Evolutionary conservation across 2,329 filamentous ascomycete genomes (phyloP), one percentile per base, ranked within the genome.

Genomic region (Colletotrichum echinochloae): DNA sequence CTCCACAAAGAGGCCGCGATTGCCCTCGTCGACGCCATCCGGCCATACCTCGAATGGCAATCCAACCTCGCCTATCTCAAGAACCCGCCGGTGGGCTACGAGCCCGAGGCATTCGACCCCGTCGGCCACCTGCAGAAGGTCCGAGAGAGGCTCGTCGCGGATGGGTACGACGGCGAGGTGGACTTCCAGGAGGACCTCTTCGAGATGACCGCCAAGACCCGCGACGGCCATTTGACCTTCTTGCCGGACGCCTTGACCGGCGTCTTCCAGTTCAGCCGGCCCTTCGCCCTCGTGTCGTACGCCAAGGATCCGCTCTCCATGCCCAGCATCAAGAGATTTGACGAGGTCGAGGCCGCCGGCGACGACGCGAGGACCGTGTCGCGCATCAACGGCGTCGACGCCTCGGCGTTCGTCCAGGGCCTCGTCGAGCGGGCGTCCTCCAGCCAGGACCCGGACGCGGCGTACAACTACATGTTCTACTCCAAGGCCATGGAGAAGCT

Each of bases 31-130:
- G 74, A 79, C 49, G 79, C 79, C 48, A 74, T 83, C 49, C 77
- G 78, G 63, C 79, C 81, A 3, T 85, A 83, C 49, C 75, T 83
- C 1, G 79, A 84, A 57, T 87, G 83, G 77, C 85, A 87, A 73
- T 85, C 82, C 39, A 83, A 82, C 3, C 75, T 83, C 12, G 82
- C 82, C 9, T 84, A 81, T 72, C 79, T 87, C 41, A 85, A 85
- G 71, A 78, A 85, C 59, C 88, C 88, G 2, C 88, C 88, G 0
- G 65, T 79, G 14, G 80, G 79, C 14, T 90, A 89, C 26, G 26
- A 28, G 26, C 48, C 26, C 48, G 26, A 28, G 23, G 14, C 48
- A 2, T 51, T 51, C 18, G 26, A 51, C 7, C 48, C 9, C 26
- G 14, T 51, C 26, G 23, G 48, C 3, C 48, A 51, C 7, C 48